Percentiles rank a stretch among this genome's conserved stretches.
Evolutionary conservation across 1,284 basidiomycete species (phyloP).

Genomic region (Ceraceosorus guamensis): DNA sequence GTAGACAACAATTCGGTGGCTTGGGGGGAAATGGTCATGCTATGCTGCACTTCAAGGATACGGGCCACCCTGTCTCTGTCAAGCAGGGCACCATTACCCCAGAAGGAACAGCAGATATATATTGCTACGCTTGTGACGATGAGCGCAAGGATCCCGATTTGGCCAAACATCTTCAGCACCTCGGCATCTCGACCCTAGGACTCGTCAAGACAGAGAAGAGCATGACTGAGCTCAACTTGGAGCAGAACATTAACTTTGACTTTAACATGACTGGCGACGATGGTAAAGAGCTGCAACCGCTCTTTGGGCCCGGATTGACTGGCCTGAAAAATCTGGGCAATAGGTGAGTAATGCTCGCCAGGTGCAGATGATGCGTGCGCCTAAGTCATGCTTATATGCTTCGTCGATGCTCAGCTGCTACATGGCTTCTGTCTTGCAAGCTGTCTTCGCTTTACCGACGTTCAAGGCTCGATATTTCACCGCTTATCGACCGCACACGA

Average conservation of each 20-base stretch:
- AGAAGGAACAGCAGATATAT: constrained; percentile 85
- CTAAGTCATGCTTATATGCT: too few species aligned
- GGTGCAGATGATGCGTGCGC: too few species aligned
- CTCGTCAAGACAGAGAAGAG: constrained; percentile 92
- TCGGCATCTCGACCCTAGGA: constrained; percentile 77
- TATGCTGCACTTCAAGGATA: constrained; percentile 68
- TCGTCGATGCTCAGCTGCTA: constrained; percentile 64
- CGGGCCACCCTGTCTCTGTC: constrained; percentile 74
- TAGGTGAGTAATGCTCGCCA: constrained; percentile 8
- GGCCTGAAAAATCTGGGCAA: constrained; percentile 91
- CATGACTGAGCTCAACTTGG: constrained; percentile 95
- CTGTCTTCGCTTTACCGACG: constrained; percentile 69
- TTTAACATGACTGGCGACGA: constrained; percentile 88
- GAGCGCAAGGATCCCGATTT: constrained; percentile 73
- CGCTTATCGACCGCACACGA: constrained; percentile 58
- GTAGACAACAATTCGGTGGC: constrained; percentile 78
- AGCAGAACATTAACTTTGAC: constrained; percentile 91
- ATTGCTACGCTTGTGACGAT: constrained; percentile 90
- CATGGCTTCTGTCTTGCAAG: constrained; percentile 88
- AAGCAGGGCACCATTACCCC: constrained; percentile 96
- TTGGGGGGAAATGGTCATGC: constrained; percentile 84
- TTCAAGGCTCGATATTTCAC: constrained; percentile 71
- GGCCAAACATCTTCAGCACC: constrained; percentile 65
- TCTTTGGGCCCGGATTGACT: constrained; percentile 81
- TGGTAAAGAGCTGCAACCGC: constrained; percentile 75